These are phyloP conservation scores for Cutaneotrichosporon sp. DNA, from an alignment of 1,284 basidiomycete genomes.

Conservation along the genomic window DNA sequence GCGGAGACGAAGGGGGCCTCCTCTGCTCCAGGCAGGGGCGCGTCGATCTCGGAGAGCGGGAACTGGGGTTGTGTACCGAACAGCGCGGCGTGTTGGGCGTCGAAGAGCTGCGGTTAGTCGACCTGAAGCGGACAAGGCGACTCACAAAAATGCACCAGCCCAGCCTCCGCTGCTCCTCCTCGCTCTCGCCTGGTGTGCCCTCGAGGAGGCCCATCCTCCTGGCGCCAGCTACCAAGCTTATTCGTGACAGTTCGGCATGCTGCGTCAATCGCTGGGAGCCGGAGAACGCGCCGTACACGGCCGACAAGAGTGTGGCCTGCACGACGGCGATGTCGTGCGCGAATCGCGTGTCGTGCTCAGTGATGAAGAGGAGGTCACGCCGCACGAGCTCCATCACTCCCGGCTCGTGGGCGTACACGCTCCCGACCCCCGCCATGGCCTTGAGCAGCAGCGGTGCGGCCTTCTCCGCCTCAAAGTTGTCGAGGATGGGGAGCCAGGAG, in stretches of 20 bases:
- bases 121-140: too few relatives aligned
- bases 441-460: conserved; percentile 28
- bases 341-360: conserved; percentile 31
- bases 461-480: conserved; percentile 15
- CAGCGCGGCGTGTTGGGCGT: conserved; percentile 27
- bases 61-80: conserved; percentile 24
- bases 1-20: conserved; percentile 18
- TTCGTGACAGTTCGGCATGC: conserved; percentile 26
- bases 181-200: conserved; percentile 20
- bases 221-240: conserved; percentile 18
- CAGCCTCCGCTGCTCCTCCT: conserved; percentile 22
- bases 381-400: conserved; percentile 27
- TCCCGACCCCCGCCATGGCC: conserved; percentile 28
- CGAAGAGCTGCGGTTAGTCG: conserved; percentile 23
- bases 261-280: conserved; percentile 29
- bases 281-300: conserved; percentile 27
- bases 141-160: conserved; percentile 35
- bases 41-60: conserved; percentile 21
- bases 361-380: conserved; percentile 27
- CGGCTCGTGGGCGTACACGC: conserved; percentile 29
- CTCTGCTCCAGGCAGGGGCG: conserved; percentile 10
- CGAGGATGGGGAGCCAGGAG: conserved; percentile 28
- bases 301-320: conserved; percentile 26
- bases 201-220: conserved; percentile 31
- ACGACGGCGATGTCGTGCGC: conserved; percentile 26